These are phyloP conservation scores for Oryza glaberrima DNA, from an alignment of 176 grass and related monocot genomes.

Conservation along the genomic window DNA sequence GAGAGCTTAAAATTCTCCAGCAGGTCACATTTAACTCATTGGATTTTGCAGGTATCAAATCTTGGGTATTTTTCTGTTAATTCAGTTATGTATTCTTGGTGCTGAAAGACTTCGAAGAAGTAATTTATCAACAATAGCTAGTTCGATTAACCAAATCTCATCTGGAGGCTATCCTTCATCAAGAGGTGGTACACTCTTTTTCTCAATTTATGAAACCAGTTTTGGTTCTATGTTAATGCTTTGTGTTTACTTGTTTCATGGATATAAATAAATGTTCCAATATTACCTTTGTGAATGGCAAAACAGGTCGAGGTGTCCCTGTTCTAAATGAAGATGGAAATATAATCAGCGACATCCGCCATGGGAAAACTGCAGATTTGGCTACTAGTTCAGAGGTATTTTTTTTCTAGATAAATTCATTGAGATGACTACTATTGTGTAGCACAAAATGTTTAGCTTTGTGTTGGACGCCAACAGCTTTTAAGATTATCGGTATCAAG, in stretches of 20 bases:
- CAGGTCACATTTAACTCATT: slow-evolving; percentile 16
- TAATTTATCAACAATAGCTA: slow-evolving; percentile 92
- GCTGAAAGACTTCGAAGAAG: slow-evolving; percentile 86
- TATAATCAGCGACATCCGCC: slow-evolving; percentile 57
- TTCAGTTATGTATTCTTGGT: slow-evolving; percentile 94
- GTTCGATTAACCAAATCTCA: slow-evolving; percentile 78
- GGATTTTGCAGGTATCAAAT: slow-evolving; percentile 88
- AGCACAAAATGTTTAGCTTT: not conserved
- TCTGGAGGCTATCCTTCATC: slow-evolving; percentile 57
- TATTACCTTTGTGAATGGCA: slow-evolving; percentile 13
- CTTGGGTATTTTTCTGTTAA: slow-evolving; percentile 89
- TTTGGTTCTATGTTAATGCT: slow-evolving; percentile 34
- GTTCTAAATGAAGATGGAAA: slow-evolving; percentile 92
- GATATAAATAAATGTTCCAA: not conserved
- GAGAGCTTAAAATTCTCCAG: slow-evolving; percentile 15
- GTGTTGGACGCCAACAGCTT: not conserved
- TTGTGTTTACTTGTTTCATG: slow-evolving; percentile 28
- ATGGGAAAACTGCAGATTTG: slow-evolving; percentile 61
- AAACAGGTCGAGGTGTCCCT: slow-evolving; percentile 65
- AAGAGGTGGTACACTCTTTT: slow-evolving; percentile 49
- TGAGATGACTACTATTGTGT: not conserved
- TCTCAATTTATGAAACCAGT: slow-evolving; percentile 14
- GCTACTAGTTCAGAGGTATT: slow-evolving; percentile 67
- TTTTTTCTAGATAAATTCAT: slow-evolving; percentile 24
- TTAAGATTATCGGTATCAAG: not conserved